These are phyloP conservation scores for Leersia perrieri DNA, from an alignment of 176 grass and related monocot genomes.

Conservation along the genomic window DNA sequence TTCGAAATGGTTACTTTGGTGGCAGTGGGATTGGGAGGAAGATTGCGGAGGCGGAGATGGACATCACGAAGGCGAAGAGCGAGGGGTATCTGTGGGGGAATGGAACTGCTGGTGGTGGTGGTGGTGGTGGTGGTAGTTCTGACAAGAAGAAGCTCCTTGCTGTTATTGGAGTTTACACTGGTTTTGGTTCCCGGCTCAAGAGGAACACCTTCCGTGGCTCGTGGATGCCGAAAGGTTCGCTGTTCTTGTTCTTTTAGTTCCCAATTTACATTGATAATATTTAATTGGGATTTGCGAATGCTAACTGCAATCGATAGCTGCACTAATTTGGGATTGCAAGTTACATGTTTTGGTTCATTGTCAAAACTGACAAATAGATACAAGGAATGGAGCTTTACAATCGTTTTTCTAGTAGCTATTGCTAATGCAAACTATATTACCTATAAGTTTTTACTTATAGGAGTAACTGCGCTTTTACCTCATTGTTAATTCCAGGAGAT, in stretches of 20 bases:
- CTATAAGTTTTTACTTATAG: not conserved
- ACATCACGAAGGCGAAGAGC: slow-evolving; percentile 80
- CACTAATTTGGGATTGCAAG: not conserved
- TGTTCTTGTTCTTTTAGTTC: not conserved
- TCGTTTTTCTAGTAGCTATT: not conserved
- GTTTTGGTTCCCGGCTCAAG: slow-evolving; percentile 87
- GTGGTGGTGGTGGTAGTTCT: slow-evolving; percentile 1
- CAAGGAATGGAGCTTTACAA: not conserved
- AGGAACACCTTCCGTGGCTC: slow-evolving; percentile 81
- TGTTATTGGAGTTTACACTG: slow-evolving; percentile 92
- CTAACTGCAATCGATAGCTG: not conserved
- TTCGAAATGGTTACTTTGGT: slow-evolving; percentile 13
- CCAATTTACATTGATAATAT: not conserved
- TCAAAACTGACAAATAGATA: not conserved
- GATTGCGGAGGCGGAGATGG: slow-evolving; percentile 89
- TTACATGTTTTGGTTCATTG: not conserved
- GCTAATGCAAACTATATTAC: not conserved
- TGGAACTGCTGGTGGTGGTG: slow-evolving; percentile 27
- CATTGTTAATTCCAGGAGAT: slow-evolving; percentile 62
- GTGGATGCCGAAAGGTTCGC: slow-evolving; percentile 94
- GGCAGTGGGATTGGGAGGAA: slow-evolving; percentile 76
- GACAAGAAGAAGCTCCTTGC: slow-evolving; percentile 67
- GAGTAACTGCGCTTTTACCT: slow-evolving; percentile 27
- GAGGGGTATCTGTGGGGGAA: slow-evolving; percentile 81
- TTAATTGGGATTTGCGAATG: not conserved